phyloP scores from a whole-genome alignment of 345 rosid species.

The Nephelium lappaceum region DNA sequence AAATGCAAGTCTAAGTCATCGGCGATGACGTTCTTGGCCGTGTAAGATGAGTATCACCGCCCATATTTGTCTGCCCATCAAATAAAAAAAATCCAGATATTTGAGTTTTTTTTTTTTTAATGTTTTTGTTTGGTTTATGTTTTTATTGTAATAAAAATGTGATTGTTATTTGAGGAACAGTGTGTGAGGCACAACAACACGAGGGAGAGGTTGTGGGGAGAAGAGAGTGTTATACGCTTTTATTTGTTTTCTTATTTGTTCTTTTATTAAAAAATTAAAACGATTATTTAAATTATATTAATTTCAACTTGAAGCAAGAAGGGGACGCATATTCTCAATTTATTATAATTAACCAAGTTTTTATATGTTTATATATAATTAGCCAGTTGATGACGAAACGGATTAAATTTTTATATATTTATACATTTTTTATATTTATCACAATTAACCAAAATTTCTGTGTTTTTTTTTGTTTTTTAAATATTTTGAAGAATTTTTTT shows the following conservation, averaged over 20 bases:
- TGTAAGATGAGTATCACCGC: slow-evolving; percentile 9
- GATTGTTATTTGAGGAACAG: not conserved
- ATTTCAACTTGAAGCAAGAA: not conserved
- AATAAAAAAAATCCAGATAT: not conserved
- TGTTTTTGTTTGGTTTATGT: too few species aligned
- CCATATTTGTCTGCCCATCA: slow-evolving; percentile 11
- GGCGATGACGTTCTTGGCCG: slow-evolving; percentile 10
- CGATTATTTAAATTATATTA: too few species aligned
- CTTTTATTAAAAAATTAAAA: too few species aligned
- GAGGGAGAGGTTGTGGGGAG: not conserved
- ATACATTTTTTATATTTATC: too few species aligned
- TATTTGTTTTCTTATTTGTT: not conserved
- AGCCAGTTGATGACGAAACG: too few species aligned
- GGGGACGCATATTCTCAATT: not conserved
- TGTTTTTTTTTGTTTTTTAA: too few species aligned
- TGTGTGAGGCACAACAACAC: not conserved
- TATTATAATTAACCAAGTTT: too few species aligned
- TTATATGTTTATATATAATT: too few species aligned
- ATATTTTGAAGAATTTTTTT: too few species aligned
- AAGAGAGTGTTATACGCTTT: not conserved
- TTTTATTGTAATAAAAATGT: not conserved
- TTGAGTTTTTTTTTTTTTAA: too few species aligned
- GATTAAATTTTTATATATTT: too few species aligned
- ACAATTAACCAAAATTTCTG: too few species aligned
- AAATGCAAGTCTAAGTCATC: slow-evolving; percentile 7